Percentiles rank a stretch among this genome's conserved stretches.
These are phyloP conservation scores for Yarrowia hollandica DNA, from an alignment of 805 yeast genomes.

Conservation along the genomic window DNA sequence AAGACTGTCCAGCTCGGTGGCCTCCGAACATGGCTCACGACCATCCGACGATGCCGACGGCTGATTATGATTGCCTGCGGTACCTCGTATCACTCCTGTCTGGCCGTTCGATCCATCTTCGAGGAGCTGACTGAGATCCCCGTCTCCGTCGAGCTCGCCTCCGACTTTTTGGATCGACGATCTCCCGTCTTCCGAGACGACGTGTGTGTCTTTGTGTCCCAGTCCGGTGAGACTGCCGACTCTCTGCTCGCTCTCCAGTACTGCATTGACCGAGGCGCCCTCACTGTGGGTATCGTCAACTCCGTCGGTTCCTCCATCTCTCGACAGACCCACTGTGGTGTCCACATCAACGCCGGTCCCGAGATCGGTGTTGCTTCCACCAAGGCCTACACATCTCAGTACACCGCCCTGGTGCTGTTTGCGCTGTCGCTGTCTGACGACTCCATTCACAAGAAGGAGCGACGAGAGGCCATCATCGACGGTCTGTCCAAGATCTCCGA, in stretches of 20 bases:
- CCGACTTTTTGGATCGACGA: constrained; percentile 89
- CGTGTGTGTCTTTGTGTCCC: constrained; percentile 95
- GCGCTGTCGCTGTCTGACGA: constrained; percentile 95
- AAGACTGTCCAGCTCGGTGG: constrained; percentile 84
- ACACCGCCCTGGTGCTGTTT: constrained; percentile 94
- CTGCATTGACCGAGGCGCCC: constrained; percentile 95
- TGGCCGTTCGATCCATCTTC: constrained; percentile 93
- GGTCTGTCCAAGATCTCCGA: constrained; percentile 82
- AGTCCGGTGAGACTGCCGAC: constrained; percentile 99
- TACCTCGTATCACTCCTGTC: constrained; percentile 96
- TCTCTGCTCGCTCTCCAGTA: constrained; percentile 91
- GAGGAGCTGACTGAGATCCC: constrained; percentile 97
- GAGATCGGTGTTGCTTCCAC: constrained; percentile 99
- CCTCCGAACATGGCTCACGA: constrained; percentile 74
- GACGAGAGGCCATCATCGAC: constrained; percentile 82
- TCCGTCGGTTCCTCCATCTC: constrained; percentile 96
- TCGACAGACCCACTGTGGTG: constrained; percentile 98
- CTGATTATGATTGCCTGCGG: constrained; percentile 99
- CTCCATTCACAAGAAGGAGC: constrained; percentile 67
- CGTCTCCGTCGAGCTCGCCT: constrained; percentile 87
- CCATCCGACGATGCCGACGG: constrained; percentile 91
- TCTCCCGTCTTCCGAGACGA: constrained; percentile 99
- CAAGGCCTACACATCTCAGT: constrained; percentile 98
- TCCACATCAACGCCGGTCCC: constrained; percentile 98
- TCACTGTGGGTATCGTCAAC: constrained; percentile 96